A percentile compares a stretch with the other conserved stretches of the same genome.
These are phyloP conservation scores for Alternaria arbusti DNA, from an alignment of 2,329 filamentous ascomycete species.

Conservation along the genomic window DNA sequence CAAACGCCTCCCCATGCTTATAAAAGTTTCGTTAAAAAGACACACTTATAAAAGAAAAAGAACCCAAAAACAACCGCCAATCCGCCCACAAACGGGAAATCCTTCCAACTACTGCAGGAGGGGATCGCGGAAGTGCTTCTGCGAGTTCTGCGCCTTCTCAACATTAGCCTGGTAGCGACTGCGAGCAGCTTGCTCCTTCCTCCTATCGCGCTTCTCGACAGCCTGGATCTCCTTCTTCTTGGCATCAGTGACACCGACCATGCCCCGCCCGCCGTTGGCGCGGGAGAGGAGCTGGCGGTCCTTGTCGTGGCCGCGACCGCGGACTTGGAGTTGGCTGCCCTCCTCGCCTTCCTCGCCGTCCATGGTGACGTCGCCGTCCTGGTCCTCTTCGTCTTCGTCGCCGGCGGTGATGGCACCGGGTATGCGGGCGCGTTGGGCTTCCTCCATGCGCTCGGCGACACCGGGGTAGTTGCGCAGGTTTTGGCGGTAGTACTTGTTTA, in stretches of 20 bases:
- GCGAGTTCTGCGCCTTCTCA: constrained; percentile 76
- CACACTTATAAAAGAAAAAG: not conserved
- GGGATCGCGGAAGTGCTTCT: constrained; percentile 74
- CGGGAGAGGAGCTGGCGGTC: constrained; percentile 60
- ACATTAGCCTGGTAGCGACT: constrained; percentile 69
- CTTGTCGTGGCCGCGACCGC: constrained; percentile 44
- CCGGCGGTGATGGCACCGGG: constrained; percentile 57
- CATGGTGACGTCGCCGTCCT: constrained; percentile 47
- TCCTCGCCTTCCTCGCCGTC: constrained; percentile 31
- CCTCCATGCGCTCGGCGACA: constrained; percentile 72
- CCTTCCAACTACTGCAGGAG: constrained; percentile 53
- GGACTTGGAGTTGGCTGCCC: constrained; percentile 15
- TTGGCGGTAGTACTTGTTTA: constrained; percentile 89
- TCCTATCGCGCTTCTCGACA: constrained; percentile 72
- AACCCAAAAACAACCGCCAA: not conserved
- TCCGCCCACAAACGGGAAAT: not conserved
- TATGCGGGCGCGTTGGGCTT: constrained; percentile 59
- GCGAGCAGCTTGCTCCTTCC: constrained; percentile 66
- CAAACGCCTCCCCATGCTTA: not conserved
- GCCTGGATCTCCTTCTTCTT: constrained; percentile 73
- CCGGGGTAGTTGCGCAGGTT: constrained; percentile 87
- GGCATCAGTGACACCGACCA: constrained; percentile 77
- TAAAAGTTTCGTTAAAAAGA: not conserved
- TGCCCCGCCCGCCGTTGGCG: constrained; percentile 74
- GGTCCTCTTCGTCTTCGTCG: constrained; percentile 55